phyloP scores from a whole-genome alignment of 306 rosid species.

The Ammopiptanthus mongolicus region DNA sequence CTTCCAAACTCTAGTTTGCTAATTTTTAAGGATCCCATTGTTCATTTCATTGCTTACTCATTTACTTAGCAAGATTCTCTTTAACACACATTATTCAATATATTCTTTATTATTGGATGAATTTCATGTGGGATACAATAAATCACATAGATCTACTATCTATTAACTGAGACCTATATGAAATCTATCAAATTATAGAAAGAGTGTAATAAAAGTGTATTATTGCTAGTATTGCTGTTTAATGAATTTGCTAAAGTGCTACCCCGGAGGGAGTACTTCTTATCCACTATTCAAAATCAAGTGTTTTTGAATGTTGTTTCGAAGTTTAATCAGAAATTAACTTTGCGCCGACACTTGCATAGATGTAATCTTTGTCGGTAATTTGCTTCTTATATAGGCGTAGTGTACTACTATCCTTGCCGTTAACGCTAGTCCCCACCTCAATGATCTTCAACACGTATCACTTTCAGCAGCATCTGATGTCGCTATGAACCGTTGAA shows the following conservation, averaged over 20 bases:
- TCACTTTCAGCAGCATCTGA: not conserved
- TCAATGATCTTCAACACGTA: not conserved
- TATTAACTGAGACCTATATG: too few relatives aligned
- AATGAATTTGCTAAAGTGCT: not conserved
- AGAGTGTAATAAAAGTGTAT: too few relatives aligned
- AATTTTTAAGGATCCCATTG: not conserved
- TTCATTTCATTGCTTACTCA: not conserved
- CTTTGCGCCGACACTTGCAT: slow-evolving; percentile 53
- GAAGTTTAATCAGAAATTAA: slow-evolving; percentile 1
- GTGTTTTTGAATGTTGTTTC: not conserved
- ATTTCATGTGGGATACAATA: too few relatives aligned
- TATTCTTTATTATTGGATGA: too few relatives aligned
- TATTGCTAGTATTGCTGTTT: too few relatives aligned
- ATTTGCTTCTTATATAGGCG: slow-evolving; percentile 14
- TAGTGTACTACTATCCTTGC: not conserved
- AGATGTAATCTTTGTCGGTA: slow-evolving; percentile 36
- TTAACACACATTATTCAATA: too few relatives aligned
- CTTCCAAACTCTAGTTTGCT: not conserved
- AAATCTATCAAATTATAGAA: too few relatives aligned
- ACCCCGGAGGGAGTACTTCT: too few relatives aligned
- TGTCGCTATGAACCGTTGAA: slow-evolving; percentile 8
- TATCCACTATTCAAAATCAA: not conserved
- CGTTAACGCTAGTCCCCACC: slow-evolving; percentile 10
- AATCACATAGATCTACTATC: too few relatives aligned
- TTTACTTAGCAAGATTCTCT: not conserved